A percentile compares a stretch with the other conserved stretches of the same genome.
phyloP scores from a whole-genome alignment of 352 stramenopile species.

The Phytophthora parvispora region DNA sequence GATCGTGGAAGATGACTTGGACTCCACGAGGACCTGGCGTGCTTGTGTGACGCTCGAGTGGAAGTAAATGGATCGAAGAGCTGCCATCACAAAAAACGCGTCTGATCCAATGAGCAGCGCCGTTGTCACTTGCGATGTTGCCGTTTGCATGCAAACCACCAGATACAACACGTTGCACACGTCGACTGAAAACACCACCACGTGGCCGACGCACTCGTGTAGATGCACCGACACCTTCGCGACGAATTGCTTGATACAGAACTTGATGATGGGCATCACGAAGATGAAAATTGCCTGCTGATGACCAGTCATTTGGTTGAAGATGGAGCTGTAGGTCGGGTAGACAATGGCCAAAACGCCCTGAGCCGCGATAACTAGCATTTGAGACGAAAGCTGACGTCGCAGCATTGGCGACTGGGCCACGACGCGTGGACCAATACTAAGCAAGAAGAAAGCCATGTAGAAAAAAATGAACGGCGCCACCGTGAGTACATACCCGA shows the following conservation, averaged over 20 bases:
- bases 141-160: constrained; percentile 35
- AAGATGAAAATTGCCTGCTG: constrained; percentile 27
- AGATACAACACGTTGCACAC: constrained; percentile 45
- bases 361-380: constrained; percentile 13
- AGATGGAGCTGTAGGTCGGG: constrained; percentile 25
- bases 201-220: constrained; percentile 30
- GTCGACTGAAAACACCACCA: constrained; percentile 39
- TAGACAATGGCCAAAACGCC: constrained; percentile 22
- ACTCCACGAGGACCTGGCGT: too few species aligned
- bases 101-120: constrained; percentile 23
- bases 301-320: constrained; percentile 17
- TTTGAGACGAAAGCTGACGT: constrained; percentile 3
- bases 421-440: constrained; percentile 7
- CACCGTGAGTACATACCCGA: constrained; percentile 26
- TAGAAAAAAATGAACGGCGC: constrained; percentile 21
- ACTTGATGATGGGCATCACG: constrained; percentile 23
- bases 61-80: too few species aligned
- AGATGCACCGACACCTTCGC: constrained; percentile 14
- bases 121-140: constrained; percentile 19
- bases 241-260: constrained; percentile 28
- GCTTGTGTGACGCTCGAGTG: too few species aligned
- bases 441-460: constrained; percentile 20
- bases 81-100: constrained; percentile 21
- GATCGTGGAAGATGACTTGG: too few species aligned
- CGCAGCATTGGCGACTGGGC: neutral